A percentile compares a stretch with the other conserved stretches of the same genome.
Evolutionary conservation across 805 yeast species (phyloP).

Genomic region (Candida ficus): DNA sequence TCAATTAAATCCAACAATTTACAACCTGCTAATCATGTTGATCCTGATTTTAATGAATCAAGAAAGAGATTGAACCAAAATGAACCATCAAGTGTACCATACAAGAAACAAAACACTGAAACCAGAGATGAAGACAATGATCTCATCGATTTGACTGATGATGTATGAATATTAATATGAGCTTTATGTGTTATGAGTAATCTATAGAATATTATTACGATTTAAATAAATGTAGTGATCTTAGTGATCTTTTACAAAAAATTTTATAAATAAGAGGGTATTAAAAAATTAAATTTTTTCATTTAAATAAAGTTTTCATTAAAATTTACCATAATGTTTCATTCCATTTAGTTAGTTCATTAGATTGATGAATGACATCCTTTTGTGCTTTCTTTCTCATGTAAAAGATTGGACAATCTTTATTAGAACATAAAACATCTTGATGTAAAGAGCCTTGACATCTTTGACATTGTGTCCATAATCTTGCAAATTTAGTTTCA

Average conservation of each 20-base stretch:
- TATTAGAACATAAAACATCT: slow-evolving; percentile 90
- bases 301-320: not conserved
- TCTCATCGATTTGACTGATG: not conserved
- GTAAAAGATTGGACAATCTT: slow-evolving; percentile 96
- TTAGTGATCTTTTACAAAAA: no score
- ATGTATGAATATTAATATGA: no score
- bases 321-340: slow-evolving; percentile 23
- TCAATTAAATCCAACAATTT: not conserved
- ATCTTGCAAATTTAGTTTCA: slow-evolving; percentile 75
- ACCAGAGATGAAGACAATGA: not conserved
- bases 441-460: slow-evolving; percentile 96
- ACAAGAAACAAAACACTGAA: not conserved
- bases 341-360: slow-evolving; percentile 36
- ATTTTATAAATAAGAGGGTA: not conserved
- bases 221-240: no score
- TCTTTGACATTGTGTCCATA: slow-evolving; percentile 98
- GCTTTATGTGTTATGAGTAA: no score
- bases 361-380: slow-evolving; percentile 34
- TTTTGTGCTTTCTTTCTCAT: slow-evolving; percentile 67
- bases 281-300: not conserved
- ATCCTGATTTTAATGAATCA: not conserved
- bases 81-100: not conserved
- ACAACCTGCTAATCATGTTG: not conserved
- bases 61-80: not conserved
- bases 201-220: no score